phyloP scores from a whole-genome alignment of 768 basidiomycete species.

The Bullera alba region DNA sequence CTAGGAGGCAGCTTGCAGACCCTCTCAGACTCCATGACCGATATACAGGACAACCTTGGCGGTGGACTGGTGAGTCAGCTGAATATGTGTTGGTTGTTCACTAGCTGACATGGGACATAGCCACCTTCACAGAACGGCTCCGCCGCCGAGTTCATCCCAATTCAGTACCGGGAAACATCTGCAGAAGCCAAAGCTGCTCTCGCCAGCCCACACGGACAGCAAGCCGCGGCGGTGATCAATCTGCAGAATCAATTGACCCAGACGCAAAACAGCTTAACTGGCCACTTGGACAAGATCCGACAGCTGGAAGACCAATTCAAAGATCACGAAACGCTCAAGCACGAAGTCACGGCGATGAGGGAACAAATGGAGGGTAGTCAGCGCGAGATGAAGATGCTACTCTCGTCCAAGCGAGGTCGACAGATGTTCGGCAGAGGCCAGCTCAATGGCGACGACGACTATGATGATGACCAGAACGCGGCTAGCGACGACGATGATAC shows the following conservation, averaged over 20 bases:
- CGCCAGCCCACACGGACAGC: slow-evolving; percentile 37
- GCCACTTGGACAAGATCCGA: slow-evolving; percentile 73
- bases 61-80: slow-evolving; percentile 62
- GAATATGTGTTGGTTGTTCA: not conserved
- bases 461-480: slow-evolving; percentile 48
- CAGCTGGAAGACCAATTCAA: slow-evolving; percentile 65
- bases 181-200: slow-evolving; percentile 32
- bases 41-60: slow-evolving; percentile 86
- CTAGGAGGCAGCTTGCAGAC: slow-evolving; percentile 78
- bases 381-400: slow-evolving; percentile 50
- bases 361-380: slow-evolving; percentile 58
- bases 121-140: slow-evolving; percentile 43
- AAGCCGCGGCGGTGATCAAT: slow-evolving; percentile 52
- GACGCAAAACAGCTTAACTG: slow-evolving; percentile 68
- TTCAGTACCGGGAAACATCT: slow-evolving; percentile 34
- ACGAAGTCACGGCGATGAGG: slow-evolving; percentile 65
- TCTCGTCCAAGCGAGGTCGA: slow-evolving; percentile 26
- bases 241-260: slow-evolving; percentile 77
- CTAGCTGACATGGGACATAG: slow-evolving; percentile 11
- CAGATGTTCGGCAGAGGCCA: slow-evolving; percentile 1
- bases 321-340: slow-evolving; percentile 77
- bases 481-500: slow-evolving; percentile 59
- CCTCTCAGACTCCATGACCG: slow-evolving; percentile 69
- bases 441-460: slow-evolving; percentile 16
- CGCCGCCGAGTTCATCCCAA: slow-evolving; percentile 39